Conservation (phyloP, 176 grass and related monocot species). For the Carex cristatella region DNA sequence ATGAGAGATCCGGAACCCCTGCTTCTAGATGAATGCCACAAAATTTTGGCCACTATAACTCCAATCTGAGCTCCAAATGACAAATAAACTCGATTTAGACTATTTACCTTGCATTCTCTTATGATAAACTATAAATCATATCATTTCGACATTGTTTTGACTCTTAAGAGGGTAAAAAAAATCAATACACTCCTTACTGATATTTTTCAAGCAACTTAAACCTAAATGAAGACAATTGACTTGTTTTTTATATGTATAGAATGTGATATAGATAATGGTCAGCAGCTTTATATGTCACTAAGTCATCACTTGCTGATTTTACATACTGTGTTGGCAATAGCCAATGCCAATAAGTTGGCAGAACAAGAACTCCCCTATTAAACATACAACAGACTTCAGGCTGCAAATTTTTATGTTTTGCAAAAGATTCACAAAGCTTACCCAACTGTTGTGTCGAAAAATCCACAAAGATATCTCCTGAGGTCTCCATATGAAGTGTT, state of each 20-base stretch:
- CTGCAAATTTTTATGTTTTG: background rate
- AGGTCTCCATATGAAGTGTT: conserved; percentile 74
- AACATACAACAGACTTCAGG: background rate
- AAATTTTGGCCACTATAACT: background rate
- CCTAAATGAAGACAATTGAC: background rate
- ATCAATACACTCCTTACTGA: background rate
- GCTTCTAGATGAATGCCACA: background rate
- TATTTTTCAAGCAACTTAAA: background rate
- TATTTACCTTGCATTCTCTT: background rate
- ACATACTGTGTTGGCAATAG: background rate
- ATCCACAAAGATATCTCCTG: conserved; percentile 66
- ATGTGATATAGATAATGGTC: background rate
- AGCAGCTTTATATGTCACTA: background rate
- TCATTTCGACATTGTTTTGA: background rate
- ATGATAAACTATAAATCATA: background rate
- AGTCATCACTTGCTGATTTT: background rate
- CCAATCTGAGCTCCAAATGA: background rate
- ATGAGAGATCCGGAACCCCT: background rate
- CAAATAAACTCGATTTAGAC: background rate
- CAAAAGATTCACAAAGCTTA: conserved; percentile 32
- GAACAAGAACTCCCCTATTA: background rate
- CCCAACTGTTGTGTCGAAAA: conserved; percentile 90
- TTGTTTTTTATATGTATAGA: background rate
- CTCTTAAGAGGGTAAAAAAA: background rate
- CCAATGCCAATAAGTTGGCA: conserved; percentile 3